phyloP scores from a whole-genome alignment of 148 eudicot genomes.

The Polygonum aviculare region DNA sequence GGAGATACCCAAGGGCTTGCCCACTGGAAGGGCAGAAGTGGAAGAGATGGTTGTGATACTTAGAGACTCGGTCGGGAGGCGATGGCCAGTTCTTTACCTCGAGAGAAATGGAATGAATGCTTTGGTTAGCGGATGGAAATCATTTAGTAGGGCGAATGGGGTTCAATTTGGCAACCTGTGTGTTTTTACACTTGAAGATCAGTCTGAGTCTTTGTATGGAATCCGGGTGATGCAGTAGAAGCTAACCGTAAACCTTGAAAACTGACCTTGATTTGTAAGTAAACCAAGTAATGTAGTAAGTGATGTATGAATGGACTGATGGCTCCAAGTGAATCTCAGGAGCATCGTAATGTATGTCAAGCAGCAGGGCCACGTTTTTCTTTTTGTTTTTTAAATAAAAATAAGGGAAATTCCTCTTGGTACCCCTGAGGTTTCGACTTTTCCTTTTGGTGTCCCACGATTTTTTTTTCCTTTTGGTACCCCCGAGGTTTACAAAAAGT shows the following conservation, averaged over 20 bases:
- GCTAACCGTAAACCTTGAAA: neutral
- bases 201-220: constrained; percentile 9
- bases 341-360: too few relatives aligned
- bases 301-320: too few relatives aligned
- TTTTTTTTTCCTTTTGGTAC: too few relatives aligned
- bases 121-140: constrained; percentile 42
- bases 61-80: constrained; percentile 20
- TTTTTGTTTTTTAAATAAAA: too few relatives aligned
- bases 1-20: constrained; percentile 42
- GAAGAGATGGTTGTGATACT: constrained; percentile 23
- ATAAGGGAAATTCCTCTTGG: too few relatives aligned
- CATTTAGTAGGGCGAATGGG: constrained; percentile 30
- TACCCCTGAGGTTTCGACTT: too few relatives aligned
- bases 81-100: constrained; percentile 49
- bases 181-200: constrained; percentile 23
- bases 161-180: constrained; percentile 40
- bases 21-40: neutral
- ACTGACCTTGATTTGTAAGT: neutral
- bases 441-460: too few relatives aligned
- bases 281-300: too few relatives aligned
- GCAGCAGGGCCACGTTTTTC: too few relatives aligned
- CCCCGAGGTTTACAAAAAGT: too few relatives aligned
- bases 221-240: constrained; percentile 28
- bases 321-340: too few relatives aligned
- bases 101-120: constrained; percentile 14